Evolutionary conservation across 2,329 filamentous ascomycete genomes (phyloP), one percentile per base, ranked within the genome.

Genomic region (Drechmeria coniospora): DNA sequence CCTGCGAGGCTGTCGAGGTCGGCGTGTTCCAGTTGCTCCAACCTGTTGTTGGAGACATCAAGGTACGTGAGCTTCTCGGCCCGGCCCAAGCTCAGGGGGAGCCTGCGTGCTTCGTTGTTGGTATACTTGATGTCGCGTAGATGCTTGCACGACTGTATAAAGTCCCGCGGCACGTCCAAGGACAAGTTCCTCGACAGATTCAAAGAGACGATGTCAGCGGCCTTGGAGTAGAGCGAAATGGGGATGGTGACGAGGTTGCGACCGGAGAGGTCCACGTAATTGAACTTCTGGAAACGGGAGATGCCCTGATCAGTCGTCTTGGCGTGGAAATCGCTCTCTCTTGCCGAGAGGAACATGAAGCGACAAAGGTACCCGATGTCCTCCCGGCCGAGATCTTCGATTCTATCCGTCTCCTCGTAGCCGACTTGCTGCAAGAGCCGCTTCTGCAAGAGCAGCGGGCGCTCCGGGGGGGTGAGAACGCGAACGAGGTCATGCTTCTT

Each of bases 301-400:
- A 92, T 73, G 15, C 78, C 79, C 27, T 84, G 69, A 43, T 95
- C 87, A 37, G 86, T 78, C 13, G 51, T 57, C 34, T 51, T 56
- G 23, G 76, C 65, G 36, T 77, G 73, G 43, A 70, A 86, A 26
- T 86, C 83, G 48, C 75, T 86, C 50, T 93, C 79, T 44, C 87
- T 81, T 13, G 80, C 78, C 11, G 87, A 86, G 32, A 94, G 62
- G 53, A 98, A 98, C 33, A 90, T 83, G 56, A 98, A 95, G 5
- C 90, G 80, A 47, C 86, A 92, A 9, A 98, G 67, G 43, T 95
- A 98, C 48, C 86, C 92, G 51, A 95, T 93, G 58, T 98, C 90
- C 52, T 98, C 90, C 32, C 90, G 74, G 16, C 90, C 90, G 28
- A 98, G 72, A 36, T 95, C 90, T 49, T 94, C 87, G 25, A 98